Conservation (phyloP, 257 asterid species). For the Salvia miltiorrhiza region DNA sequence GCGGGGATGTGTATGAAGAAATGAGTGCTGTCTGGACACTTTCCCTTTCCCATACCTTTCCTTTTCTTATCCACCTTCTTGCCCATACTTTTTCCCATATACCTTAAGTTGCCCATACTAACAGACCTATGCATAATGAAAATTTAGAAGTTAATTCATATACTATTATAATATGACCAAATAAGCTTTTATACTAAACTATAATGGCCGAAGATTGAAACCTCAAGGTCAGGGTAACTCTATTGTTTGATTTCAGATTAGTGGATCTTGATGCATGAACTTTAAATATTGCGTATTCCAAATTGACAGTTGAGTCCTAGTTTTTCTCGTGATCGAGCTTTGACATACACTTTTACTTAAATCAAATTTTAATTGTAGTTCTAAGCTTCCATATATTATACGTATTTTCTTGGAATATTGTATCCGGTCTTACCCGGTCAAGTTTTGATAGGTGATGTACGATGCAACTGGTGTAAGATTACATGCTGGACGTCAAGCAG, state of each 20-base stretch:
- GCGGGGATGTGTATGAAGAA: not conserved
- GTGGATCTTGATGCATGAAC: not conserved
- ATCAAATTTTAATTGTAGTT: not conserved
- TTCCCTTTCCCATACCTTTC: not conserved
- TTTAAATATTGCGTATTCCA: not conserved
- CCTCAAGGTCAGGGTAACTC: not conserved
- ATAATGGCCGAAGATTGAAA: not conserved
- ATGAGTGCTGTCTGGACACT: not conserved
- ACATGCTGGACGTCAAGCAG: constrained; percentile 97
- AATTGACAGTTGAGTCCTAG: not conserved
- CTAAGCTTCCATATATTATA: too few relatives aligned
- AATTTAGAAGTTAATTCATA: not conserved
- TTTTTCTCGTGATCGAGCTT: not conserved
- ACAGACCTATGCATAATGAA: not conserved
- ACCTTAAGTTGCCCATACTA: not conserved
- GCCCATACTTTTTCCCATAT: not conserved
- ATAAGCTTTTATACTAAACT: not conserved
- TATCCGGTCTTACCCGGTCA: not conserved
- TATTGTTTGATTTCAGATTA: not conserved
- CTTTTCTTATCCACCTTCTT: not conserved
- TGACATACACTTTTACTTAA: not conserved
- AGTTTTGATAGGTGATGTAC: constrained; percentile 73
- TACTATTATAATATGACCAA: not conserved
- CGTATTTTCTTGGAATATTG: not conserved
- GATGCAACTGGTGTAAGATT: constrained; percentile 91